phyloP scores from a whole-genome alignment of 352 stramenopile species.

The Pythium inflatum region DNA sequence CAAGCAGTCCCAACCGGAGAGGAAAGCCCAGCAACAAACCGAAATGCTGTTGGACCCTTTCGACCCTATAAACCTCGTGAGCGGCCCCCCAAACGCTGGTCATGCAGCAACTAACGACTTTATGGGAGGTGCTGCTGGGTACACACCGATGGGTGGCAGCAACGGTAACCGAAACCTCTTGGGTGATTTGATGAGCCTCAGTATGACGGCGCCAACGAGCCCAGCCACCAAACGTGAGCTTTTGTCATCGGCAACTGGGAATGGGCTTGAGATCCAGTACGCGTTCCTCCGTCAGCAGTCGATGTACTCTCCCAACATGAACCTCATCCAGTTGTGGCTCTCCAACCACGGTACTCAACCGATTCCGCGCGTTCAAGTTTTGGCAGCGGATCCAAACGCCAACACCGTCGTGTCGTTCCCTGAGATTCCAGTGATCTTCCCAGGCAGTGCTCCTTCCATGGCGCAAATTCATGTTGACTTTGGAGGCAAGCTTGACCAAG shows the following conservation, averaged over 20 bases:
- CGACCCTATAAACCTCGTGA: conserved; percentile 31
- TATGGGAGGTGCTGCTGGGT: conserved; percentile 7
- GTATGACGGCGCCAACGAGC: conserved; percentile 14
- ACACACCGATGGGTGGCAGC: conserved; percentile 19
- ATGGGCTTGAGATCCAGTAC: conserved; percentile 49
- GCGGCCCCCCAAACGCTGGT: conserved; percentile 5
- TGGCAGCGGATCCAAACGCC: conserved; percentile 21
- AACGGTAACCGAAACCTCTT: conserved; percentile 32
- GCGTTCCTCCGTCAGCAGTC: conserved; percentile 49
- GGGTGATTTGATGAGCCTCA: conserved; percentile 36
- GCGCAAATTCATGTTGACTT: conserved; percentile 88
- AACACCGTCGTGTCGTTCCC: conserved; percentile 73
- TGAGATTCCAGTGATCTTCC: conserved; percentile 83
- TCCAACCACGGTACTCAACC: conserved; percentile 43
- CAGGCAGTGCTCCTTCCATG: conserved; percentile 72
- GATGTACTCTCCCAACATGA: conserved; percentile 55
- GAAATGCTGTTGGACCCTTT: conserved; percentile 25
- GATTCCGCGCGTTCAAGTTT: conserved; percentile 46
- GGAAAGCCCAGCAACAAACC: conserved; percentile 33
- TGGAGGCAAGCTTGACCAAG: conserved; percentile 60
- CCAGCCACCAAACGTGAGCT: conserved; percentile 36
- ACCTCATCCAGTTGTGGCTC: conserved; percentile 50
- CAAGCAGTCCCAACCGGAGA: conserved; percentile 1
- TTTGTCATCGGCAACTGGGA: conserved; percentile 30
- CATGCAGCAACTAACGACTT: conserved; percentile 16